A percentile compares a stretch with the other conserved stretches of the same genome.
These are phyloP conservation scores for Plicaturopsis crispa DNA, from an alignment of 768 basidiomycete genomes.

Conservation along the genomic window DNA sequence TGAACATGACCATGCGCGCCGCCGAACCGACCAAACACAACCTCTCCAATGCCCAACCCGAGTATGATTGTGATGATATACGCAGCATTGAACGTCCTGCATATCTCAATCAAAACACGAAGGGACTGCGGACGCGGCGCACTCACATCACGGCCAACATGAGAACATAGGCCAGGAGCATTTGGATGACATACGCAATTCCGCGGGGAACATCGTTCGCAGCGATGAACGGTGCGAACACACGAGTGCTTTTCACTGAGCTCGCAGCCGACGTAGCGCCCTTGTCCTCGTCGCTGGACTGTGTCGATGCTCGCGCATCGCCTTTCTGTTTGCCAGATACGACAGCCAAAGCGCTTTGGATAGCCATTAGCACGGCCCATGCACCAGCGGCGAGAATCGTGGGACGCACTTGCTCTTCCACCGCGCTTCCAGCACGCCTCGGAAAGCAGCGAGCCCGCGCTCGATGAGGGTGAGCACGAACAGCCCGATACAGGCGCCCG, in stretches of 20 bases:
- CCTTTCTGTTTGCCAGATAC: too few relatives aligned
- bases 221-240: conserved; percentile 55
- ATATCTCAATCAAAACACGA: conserved; percentile 8
- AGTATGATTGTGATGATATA: conserved; percentile 68
- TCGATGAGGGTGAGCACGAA: conserved; percentile 64
- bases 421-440: conserved; percentile 40
- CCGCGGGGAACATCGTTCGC: conserved; percentile 70
- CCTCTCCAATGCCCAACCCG: conserved; percentile 71
- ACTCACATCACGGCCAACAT: conserved; percentile 82
- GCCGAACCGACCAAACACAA: conserved; percentile 55
- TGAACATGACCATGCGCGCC: conserved; percentile 7
- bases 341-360: conserved; percentile 8
- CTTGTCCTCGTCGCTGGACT: not conserved
- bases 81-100: conserved; percentile 78
- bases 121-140: not conserved
- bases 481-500: conserved; percentile 69
- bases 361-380: conserved; percentile 7
- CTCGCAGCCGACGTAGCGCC: conserved; percentile 1
- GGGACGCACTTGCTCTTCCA: conserved; percentile 53
- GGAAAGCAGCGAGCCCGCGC: conserved; percentile 54
- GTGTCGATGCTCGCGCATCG: not conserved
- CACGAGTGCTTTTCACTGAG: conserved; percentile 20
- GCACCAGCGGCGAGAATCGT: not conserved
- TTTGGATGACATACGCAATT: conserved; percentile 52
- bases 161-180: conserved; percentile 55